Evolutionary conservation across 305 asterid genomes (phyloP), one percentile per base, ranked within the genome.

Genomic region (Solanum hybrid): DNA sequence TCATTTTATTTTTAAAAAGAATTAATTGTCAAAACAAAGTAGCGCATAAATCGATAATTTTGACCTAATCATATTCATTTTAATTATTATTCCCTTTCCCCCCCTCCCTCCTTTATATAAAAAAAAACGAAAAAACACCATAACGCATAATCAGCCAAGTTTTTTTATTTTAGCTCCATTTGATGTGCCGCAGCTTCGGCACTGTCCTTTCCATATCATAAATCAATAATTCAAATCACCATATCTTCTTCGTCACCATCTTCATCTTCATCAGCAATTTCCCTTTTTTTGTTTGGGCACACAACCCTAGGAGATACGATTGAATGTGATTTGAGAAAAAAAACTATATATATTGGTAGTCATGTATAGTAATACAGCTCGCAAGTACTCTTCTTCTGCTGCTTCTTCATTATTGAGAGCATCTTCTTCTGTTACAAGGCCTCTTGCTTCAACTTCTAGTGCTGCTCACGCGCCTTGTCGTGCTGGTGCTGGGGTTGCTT

Each of bases 291-390:
- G 11, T 41, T 45, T 32, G 2, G 89, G 86, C 91, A 90, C 91
- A 24, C 90, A 87, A n/a, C 89, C 91, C 91, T 39, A 90, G 89
- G 88, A 10, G 24, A 2, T 0, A 45, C 45, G 38, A 79, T 84
- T 84, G 88, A 45, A 83, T 83, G 75, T 20, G 88, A 85, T 85
- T 73, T 85, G 87, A 4, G 2, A 27, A 73, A 70, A 65, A 70
- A 24, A 24, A 27, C 10, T 76, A 76, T 78, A 81, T 27, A 82
- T 13, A 82, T 4, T 14, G 20, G 33, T 5, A 45, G 78, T 72
- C 90, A 91, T 91, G 92, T 91, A 91, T 86, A 89, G 79, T 73
- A 88, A 82, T 73, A 84, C 73, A 57, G 89, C 90, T 26, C 88
- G 75, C 91, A 31, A 86, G 70, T 22, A 61, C 90, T 34, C 90